Evolutionary conservation across 306 rosid genomes (phyloP).

Genomic region (Comarum palustre): DNA sequence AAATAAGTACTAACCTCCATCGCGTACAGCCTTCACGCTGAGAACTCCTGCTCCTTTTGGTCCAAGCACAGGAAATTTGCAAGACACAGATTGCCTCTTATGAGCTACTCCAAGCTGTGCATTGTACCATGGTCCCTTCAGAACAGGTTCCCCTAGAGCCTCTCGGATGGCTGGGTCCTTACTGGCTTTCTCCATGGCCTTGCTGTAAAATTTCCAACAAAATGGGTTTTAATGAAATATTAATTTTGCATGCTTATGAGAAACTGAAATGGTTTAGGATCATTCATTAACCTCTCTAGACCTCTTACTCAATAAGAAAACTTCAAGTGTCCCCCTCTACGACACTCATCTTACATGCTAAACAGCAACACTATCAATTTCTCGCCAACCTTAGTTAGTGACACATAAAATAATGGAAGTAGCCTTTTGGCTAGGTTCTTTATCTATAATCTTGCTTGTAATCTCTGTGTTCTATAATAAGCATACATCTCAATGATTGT

Average conservation of each 20-base stretch:
- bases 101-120: slow-evolving; percentile 94
- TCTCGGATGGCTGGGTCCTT: slow-evolving; percentile 58
- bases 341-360: neutral
- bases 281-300: neutral
- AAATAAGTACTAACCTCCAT: slow-evolving; percentile 58
- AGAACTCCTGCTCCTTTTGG: slow-evolving; percentile 76
- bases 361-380: neutral
- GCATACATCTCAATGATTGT: neutral
- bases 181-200: slow-evolving; percentile 77
- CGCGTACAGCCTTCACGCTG: slow-evolving; percentile 80
- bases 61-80: slow-evolving; percentile 85
- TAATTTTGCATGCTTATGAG: neutral
- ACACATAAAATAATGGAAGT: neutral
- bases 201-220: slow-evolving; percentile 46
- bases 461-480: neutral
- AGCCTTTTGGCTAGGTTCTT: slow-evolving; percentile 1
- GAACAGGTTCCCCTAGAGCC: slow-evolving; percentile 86
- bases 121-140: slow-evolving; percentile 91
- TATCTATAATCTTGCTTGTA: neutral
- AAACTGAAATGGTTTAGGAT: neutral
- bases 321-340: neutral
- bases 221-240: neutral
- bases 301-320: neutral
- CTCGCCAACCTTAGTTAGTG: neutral
- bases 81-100: slow-evolving; percentile 78